A percentile compares a stretch with the other conserved stretches of the same genome.
phyloP scores from a whole-genome alignment of 2,329 filamentous ascomycete genomes.

The Arthrobotrys sinensis region DNA sequence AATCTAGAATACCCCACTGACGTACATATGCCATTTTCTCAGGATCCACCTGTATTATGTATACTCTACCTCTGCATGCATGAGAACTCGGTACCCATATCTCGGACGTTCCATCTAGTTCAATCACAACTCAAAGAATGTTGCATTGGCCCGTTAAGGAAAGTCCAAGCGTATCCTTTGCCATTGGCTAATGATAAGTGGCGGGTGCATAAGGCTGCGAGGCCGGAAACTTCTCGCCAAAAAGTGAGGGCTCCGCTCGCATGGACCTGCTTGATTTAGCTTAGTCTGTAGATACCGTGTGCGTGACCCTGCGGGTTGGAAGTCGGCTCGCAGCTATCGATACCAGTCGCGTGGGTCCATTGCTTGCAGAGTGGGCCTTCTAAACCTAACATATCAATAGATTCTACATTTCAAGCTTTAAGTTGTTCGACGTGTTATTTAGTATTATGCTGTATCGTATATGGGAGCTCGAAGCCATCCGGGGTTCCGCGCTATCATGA shows the following conservation, averaged over 20 bases:
- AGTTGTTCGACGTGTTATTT: conserved; percentile 32
- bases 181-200: neutral
- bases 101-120: neutral
- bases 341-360: conserved; percentile 46
- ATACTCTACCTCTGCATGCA: neutral
- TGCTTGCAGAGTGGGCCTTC: conserved; percentile 15
- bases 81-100: neutral
- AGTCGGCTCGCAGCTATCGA: conserved; percentile 42
- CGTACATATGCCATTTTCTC: neutral
- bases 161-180: conserved; percentile 24
- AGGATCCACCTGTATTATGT: conserved; percentile 9
- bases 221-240: conserved; percentile 47
- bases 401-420: neutral
- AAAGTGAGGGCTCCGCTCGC: conserved; percentile 42
- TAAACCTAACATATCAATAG: neutral
- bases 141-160: conserved; percentile 17
- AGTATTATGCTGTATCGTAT: conserved; percentile 1
- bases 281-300: conserved; percentile 17
- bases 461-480: conserved; percentile 19
- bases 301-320: conserved; percentile 23
- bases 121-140: conserved; percentile 5
- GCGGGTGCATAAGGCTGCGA: conserved; percentile 43
- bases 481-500: conserved; percentile 10
- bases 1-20: neutral
- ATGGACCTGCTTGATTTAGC: conserved; percentile 39